A percentile compares a stretch with the other conserved stretches of the same genome.
Evolutionary conservation across 75 land plant species (phyloP).

Genomic region (Picea glauca): DNA sequence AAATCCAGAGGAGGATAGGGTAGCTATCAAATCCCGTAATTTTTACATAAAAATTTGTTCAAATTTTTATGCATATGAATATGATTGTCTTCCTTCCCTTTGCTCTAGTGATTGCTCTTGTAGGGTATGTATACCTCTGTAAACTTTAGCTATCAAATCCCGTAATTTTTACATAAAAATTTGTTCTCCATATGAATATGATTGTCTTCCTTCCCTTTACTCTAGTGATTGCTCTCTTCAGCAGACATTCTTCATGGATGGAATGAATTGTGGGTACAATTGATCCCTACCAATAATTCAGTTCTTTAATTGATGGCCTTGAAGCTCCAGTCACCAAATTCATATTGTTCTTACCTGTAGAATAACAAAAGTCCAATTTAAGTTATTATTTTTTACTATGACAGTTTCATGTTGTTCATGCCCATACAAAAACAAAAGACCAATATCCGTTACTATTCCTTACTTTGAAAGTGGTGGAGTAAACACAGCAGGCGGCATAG

Average conservation of each 20-base stretch:
- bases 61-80: neutral
- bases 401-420: neutral
- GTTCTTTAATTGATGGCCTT: neutral
- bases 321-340: neutral
- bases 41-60: neutral
- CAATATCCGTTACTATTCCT: neutral
- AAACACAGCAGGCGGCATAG: neutral
- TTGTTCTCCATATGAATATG: neutral
- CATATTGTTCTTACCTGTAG: too few relatives aligned
- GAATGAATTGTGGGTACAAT: neutral
- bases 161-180: too few relatives aligned
- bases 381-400: too few relatives aligned
- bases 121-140: too few relatives aligned
- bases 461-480: neutral
- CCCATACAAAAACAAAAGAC: neutral
- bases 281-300: neutral
- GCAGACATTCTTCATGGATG: neutral
- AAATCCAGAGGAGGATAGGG: too few relatives aligned
- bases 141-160: too few relatives aligned
- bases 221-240: neutral
- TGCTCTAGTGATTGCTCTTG: neutral
- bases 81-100: neutral
- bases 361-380: too few relatives aligned
- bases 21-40: too few relatives aligned
- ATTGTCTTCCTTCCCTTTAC: neutral